Base-by-base conservation (phyloP, 768 basidiomycete species). In the Tephrocybe sp. region DNA sequence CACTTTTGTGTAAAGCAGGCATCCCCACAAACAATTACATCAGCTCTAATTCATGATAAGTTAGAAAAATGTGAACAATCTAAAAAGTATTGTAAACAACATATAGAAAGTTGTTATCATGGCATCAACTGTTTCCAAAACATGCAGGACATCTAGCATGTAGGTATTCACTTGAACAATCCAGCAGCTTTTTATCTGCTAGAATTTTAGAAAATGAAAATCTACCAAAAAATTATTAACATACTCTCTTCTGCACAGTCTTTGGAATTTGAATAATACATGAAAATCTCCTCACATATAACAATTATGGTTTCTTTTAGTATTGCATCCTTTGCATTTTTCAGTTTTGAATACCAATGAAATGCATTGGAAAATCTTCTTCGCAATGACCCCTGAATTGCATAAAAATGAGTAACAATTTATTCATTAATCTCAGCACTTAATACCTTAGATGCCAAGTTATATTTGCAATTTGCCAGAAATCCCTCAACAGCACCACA, bases 91-190 rank as follows among this genome's bases (percentile, higher is more conserved):
- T n/a, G n/a, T 7, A 37, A 37, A 37, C 7, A n/a, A 37, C 35
- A n/a, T n/a, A 37, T n/a, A 21, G 13, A 37, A 37, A 37, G 35
- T 37, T n/a, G 8, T 15, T 8, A 37, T 37, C 19, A 37, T 37
- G 35, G 16, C 35, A 37, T 21, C 16, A 6, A 15, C 16, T 21
- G 19, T n/a, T 37, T 37, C 45, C 55, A 56, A 56, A 56, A 46
- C 54, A 56, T 5, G 52, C 19, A 9, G 54, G 54, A 38, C 54
- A 56, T 9, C 50, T 30, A 3, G 28, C 24, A 1, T 45, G 25
- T 12, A 56, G 35, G 31, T 56, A 56, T 15, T 56, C 54, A 52
- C 54, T 56, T 25, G 54, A 50, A 5, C 44, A 31, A 30, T 6
- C 28, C n/a, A 37, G n/a, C 12, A 7, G 28, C 28, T 30, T 6